These are phyloP conservation scores for Ceratocystiopsis brevicomis DNA, from an alignment of 2,329 filamentous ascomycete species.

Conservation along the genomic window DNA sequence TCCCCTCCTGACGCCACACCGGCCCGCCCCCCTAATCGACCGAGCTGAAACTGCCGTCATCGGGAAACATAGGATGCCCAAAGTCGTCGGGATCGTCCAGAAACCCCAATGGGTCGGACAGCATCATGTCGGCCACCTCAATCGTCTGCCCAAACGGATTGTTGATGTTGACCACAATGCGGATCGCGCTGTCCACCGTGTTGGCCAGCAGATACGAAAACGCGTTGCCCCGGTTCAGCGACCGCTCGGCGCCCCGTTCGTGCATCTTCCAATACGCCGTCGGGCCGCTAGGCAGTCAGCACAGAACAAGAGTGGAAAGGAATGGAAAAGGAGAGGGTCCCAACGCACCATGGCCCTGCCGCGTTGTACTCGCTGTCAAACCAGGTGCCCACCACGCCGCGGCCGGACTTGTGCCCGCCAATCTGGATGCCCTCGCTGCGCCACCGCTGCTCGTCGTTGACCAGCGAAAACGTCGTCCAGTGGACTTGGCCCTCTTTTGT, in stretches of 20 bases:
- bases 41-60: too few species aligned
- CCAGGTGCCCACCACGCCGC: constrained; percentile 58
- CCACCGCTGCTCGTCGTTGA: constrained; percentile 50
- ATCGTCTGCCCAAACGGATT: neutral
- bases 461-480: constrained; percentile 52
- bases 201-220: constrained; percentile 4
- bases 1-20: too few species aligned
- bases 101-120: too few species aligned
- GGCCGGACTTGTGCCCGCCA: constrained; percentile 43
- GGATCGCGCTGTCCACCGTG: neutral
- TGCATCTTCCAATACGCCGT: constrained; percentile 59
- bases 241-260: neutral
- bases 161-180: constrained; percentile 7
- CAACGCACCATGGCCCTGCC: constrained; percentile 33
- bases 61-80: too few species aligned
- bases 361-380: constrained; percentile 56
- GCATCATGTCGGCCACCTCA: neutral
- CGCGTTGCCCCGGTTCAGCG: neutral
- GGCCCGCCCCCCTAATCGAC: too few species aligned
- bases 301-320: neutral
- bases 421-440: constrained; percentile 60
- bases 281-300: constrained; percentile 32
- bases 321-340: neutral
- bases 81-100: too few species aligned
- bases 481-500: constrained; percentile 53